Percentiles rank a stretch among this genome's conserved stretches.
These are phyloP conservation scores for Trametes cingulata DNA, from an alignment of 768 basidiomycete genomes.

Conservation along the genomic window DNA sequence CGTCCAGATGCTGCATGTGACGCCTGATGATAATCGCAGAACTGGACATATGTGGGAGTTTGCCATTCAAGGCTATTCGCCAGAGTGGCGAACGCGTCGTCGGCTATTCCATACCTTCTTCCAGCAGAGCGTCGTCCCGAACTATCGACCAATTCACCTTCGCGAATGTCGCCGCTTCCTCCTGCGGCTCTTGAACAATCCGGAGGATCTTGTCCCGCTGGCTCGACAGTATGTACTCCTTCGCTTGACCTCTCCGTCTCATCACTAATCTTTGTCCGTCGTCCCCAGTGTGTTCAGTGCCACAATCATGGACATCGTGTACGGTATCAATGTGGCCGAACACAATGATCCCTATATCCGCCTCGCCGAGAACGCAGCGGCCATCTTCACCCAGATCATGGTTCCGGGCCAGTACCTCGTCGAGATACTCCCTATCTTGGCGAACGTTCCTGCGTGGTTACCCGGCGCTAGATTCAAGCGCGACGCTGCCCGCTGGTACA, in stretches of 20 bases:
- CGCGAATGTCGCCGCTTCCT: constrained; percentile 1
- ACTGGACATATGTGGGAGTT: constrained; percentile 3
- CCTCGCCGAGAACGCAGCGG: not conserved
- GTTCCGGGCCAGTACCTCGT: constrained; percentile 5
- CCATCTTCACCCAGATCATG: not conserved
- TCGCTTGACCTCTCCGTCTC: too few species aligned
- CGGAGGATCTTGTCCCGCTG: not conserved
- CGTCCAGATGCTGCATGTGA: too few species aligned
- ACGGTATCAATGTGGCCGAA: not conserved
- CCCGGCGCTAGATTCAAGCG: constrained; percentile 30
- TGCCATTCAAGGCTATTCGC: not conserved
- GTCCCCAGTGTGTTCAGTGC: constrained; percentile 11
- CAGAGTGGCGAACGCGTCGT: constrained; percentile 1
- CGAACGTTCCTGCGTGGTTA: constrained; percentile 25
- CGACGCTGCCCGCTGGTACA: constrained; percentile 7
- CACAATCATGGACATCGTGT: constrained; percentile 18
- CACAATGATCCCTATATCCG: not conserved
- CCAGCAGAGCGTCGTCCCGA: not conserved
- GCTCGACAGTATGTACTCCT: not conserved
- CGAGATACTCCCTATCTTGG: constrained; percentile 4
- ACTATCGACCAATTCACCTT: not conserved
- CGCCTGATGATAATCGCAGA: not conserved
- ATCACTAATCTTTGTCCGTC: not conserved
- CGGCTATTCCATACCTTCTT: constrained; percentile 5
- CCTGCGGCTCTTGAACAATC: not conserved